These are phyloP conservation scores for Curvularia spicifera DNA, from an alignment of 2,329 filamentous ascomycete species.

Conservation along the genomic window DNA sequence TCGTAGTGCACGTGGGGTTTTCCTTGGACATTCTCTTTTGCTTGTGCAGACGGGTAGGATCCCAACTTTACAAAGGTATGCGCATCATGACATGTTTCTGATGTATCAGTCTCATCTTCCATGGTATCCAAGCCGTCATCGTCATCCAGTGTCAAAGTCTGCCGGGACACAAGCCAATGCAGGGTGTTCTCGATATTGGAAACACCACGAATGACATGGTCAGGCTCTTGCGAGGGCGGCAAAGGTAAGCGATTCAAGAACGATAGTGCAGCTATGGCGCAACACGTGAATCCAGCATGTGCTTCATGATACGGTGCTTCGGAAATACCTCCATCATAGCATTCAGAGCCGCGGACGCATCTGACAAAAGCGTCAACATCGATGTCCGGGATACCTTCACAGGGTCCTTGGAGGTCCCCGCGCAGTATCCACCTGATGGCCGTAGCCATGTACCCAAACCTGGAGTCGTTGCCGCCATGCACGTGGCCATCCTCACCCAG, in stretches of 20 bases:
- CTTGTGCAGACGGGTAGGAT: conserved; percentile 35
- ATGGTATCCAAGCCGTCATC: conserved; percentile 52
- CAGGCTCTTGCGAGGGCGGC: conserved; percentile 27
- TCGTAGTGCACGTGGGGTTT: conserved; percentile 69
- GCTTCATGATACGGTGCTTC: conserved; percentile 81
- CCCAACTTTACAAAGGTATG: conserved; percentile 48
- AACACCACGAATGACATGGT: conserved; percentile 43
- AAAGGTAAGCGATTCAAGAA: conserved; percentile 70
- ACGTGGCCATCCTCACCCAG: conserved; percentile 65
- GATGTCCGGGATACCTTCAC: conserved; percentile 71
- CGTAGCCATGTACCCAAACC: conserved; percentile 86
- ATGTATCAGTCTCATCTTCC: conserved; percentile 48
- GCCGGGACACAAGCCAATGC: conserved; percentile 56
- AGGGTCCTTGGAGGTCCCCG: conserved; percentile 61
- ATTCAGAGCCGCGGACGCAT: conserved; percentile 73
- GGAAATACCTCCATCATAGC: conserved; percentile 84
- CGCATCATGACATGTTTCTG: conserved; percentile 50
- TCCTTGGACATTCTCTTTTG: conserved; percentile 39
- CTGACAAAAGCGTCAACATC: conserved; percentile 71
- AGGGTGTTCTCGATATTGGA: conserved; percentile 50
- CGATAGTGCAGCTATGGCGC: conserved; percentile 77
- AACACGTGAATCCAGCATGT: conserved; percentile 91
- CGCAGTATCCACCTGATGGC: conserved; percentile 82
- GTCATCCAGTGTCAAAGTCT: conserved; percentile 53
- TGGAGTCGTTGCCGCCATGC: conserved; percentile 82